Conservation (phyloP, 2,329 filamentous ascomycete genomes). For the Aspergillus cejpii region DNA sequence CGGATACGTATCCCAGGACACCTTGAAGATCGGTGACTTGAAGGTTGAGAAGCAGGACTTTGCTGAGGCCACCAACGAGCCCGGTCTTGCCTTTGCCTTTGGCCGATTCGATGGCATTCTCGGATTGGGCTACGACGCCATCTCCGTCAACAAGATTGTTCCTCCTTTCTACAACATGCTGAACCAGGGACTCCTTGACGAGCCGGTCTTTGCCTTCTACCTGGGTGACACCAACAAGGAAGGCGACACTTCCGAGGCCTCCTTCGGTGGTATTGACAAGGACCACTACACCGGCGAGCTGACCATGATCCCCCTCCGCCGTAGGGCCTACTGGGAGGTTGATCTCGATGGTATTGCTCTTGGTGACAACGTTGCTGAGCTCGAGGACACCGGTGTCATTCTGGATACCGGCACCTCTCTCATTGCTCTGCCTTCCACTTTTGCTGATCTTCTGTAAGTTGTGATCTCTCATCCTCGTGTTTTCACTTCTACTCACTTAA, state of each 20-base stretch:
- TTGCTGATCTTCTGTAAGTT: conserved; percentile 78
- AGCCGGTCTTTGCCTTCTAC: conserved; percentile 95
- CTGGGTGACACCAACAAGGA: conserved; percentile 67
- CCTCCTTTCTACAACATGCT: conserved; percentile 97
- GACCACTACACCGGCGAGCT: conserved; percentile 78
- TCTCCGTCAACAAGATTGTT: conserved; percentile 92
- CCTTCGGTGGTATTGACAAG: conserved; percentile 83
- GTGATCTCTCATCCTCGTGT: neutral
- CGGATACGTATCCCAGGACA: conserved; percentile 89
- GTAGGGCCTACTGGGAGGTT: conserved; percentile 99
- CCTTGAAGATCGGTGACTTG: conserved; percentile 78
- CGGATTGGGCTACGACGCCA: conserved; percentile 87
- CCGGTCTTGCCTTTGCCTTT: conserved; percentile 94
- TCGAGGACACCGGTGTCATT: conserved; percentile 92
- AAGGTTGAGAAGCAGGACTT: conserved; percentile 86
- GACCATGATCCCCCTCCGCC: conserved; percentile 85
- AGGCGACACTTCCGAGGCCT: conserved; percentile 71
- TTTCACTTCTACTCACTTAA: conserved; percentile 8
- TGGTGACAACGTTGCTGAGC: conserved; percentile 75
- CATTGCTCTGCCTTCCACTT: conserved; percentile 82
- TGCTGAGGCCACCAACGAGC: conserved; percentile 91
- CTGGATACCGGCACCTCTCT: conserved; percentile 97
- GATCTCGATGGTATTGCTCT: conserved; percentile 89
- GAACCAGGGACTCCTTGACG: conserved; percentile 80
- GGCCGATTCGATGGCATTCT: conserved; percentile 96